Base-by-base conservation (phyloP, 208 protist genomes). In the Crithidia bombi region DNA sequence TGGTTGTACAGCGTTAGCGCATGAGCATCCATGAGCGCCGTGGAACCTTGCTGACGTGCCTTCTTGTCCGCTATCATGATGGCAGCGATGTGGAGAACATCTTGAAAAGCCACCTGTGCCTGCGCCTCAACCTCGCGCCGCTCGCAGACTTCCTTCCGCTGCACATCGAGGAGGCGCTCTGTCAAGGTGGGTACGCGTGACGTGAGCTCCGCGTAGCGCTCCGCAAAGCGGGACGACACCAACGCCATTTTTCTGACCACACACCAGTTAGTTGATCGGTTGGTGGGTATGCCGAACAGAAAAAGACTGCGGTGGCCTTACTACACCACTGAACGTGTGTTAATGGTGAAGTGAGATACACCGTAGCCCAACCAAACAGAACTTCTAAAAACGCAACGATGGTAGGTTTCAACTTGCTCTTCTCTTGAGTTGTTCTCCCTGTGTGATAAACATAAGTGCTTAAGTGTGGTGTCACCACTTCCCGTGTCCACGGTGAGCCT, bases 61-160 rank as follows among this genome's bases (percentile, higher is more conserved):
- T 89, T 90, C 61, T 82, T 79, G 14, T 94, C 86, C 9, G 73
- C 59, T 47, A 94, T 83, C 75, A 83, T 79, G 36, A 94, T 73
- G 11, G 79, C 85, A 0, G 80, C 67, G 23, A 88, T 33, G 75
- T 92, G 86, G 2, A 90, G 66, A 26, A 94, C 76, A 50, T 94
- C 89, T 26, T 61, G 47, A 33, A 90, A 83, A 17, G 58, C 61
- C 15, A 39, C 33, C 11, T 70, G 30, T 28, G 77, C 44, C 43
- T 87, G 73, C 36, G 78, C 81, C 51, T 87, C 81, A 25, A 94
- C 66, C 33, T 64, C 49, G 28, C 78, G 82, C 46, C 89, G 86
- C 28, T 25, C 73, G n/a, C 75, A 74, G n/a, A 78, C 70, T 64
- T 93, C 88, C 1, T 82, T 72, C 12, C 88, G 88, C 36, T 79